Conservation (phyloP, 78 protist genomes). For the Protostelium mycophagum region DNA sequence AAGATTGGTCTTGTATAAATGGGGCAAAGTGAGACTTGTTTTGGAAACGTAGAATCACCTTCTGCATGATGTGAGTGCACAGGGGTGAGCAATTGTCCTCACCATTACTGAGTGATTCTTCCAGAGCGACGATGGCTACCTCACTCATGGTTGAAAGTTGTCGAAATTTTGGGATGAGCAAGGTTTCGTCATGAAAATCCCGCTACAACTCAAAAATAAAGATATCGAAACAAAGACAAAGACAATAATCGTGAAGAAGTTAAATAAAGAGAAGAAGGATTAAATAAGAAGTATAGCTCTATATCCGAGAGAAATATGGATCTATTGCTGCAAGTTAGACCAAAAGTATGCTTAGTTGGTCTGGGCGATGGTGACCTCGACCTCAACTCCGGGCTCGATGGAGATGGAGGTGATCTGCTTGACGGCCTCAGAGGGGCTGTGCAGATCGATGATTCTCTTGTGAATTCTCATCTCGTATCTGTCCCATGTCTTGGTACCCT, state of each 20-base stretch:
- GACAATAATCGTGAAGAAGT: too few species aligned
- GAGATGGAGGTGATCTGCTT: slow-evolving; percentile 86
- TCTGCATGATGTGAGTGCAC: background rate
- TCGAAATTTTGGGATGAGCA: too few species aligned
- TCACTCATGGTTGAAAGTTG: background rate
- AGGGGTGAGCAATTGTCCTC: too few species aligned
- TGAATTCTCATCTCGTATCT: slow-evolving; percentile 98
- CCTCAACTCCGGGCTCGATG: slow-evolving; percentile 94
- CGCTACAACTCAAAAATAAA: too few species aligned
- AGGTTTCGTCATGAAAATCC: too few species aligned
- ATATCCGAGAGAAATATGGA: too few species aligned
- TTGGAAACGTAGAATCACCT: background rate
- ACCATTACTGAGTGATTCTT: background rate
- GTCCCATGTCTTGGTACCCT: slow-evolving; percentile 99
- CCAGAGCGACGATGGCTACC: background rate
- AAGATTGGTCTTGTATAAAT: background rate
- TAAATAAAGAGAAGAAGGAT: too few species aligned
- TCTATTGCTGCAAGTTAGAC: too few species aligned
- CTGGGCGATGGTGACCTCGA: slow-evolving; percentile 81
- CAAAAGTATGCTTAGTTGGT: too few species aligned
- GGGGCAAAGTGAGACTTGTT: background rate
- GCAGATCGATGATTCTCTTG: slow-evolving; percentile 99
- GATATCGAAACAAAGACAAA: too few species aligned
- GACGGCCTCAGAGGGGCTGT: slow-evolving; percentile 87
- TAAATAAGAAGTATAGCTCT: too few species aligned